Evolutionary conservation across 106 monocot genomes (phyloP), one percentile per base, ranked within the genome.

Genomic region (Dendrobium chrysotoxum): DNA sequence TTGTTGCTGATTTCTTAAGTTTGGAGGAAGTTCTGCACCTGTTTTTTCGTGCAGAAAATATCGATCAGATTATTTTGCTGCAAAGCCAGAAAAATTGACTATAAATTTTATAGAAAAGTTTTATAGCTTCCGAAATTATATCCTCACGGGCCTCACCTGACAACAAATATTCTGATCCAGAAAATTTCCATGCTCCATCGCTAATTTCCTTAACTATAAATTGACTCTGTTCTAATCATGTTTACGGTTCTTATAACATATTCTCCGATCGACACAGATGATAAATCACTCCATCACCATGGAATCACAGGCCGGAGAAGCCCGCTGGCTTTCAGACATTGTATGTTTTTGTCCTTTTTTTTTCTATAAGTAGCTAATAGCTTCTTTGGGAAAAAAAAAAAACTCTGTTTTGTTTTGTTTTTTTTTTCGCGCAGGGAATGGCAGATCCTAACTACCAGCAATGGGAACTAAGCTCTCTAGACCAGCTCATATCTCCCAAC

Each of bases 391-490:
- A 46, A 20, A 21, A 72, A 39, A 72, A 74, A 28, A 13, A 70
- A 35, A 70, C 35, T 40, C 30, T 18, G 17, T 40, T 40, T 47
- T 47, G 25, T 8, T 75, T 8, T 40, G 2, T 11, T 16, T 18
- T 39, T 16, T 13, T 1, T 42, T 17, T 20, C 0, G 18, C 11
- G 11, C 46, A 76, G 42, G 46, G 5, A 23, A n/a, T 76, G 26
- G 18, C 18, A 6, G 76, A 47, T 44, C 76, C 46, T 11, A 76
- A 39, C 28, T 76, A 46, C 39, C 76, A 45, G 76, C 76, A 76
- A 28, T 76, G 76, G 76, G 76, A 76, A 47, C 9, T 76, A 3
- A 47, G 76, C 21, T 76, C 76, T 46, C 45, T 76, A 42, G 46
- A 76, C 47, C 76, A 76, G 47, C 25, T 76, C 25, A 76, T 76